Base-by-base conservation (phyloP, 805 yeast genomes). In the Teunomyces cretensis region DNA sequence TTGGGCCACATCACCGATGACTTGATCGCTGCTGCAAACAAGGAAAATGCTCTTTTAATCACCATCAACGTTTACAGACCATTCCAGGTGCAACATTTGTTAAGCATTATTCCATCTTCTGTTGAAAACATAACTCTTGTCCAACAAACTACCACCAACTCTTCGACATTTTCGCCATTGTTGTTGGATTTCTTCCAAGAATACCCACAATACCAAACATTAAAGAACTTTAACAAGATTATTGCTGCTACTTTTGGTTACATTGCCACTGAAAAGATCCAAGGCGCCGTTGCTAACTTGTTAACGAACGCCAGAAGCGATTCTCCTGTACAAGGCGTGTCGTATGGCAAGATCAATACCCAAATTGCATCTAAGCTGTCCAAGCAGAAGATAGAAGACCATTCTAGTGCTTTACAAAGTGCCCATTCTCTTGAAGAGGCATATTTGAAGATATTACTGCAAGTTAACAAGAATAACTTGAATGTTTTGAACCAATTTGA, bases 121-220 rank as follows among this genome's bases (percentile, higher is more conserved):
- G 79, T 80, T 43, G 71, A 72, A 48, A 74, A 76, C 22, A 68
- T 91, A 42, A 78, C 81, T 9, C 76, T 86, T 13, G 72, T 87
- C 17, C 86, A 87, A 58, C 96, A 90, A 67, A 72, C 85, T 33
- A 40, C 46, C 41, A 40, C 45, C 39, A 45, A 63, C 43, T 42
- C 65, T 33, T 42, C 61, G 6, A 44, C 60, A 27, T 83, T 86
- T 65, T 79, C 86, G 12, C 88, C 92, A 3, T 71, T 90, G 33
- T 72, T 86, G 53, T 76, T 90, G 52, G 96, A 90, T 58, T 79
- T 89, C 53, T 79, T 90, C 62, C 76, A 81, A 41, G 80, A 80
- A 41, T 72, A 70, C 70, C 77, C 65, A 60, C 72, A 54, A 47
- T 68, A 41, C 61, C 86, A 49, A 62, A 67, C 52, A 62, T 72